Percentiles rank a stretch among this genome's conserved stretches.
These are phyloP conservation scores for Hirschioporus abietinus DNA, from an alignment of 768 basidiomycete species.

Conservation along the genomic window DNA sequence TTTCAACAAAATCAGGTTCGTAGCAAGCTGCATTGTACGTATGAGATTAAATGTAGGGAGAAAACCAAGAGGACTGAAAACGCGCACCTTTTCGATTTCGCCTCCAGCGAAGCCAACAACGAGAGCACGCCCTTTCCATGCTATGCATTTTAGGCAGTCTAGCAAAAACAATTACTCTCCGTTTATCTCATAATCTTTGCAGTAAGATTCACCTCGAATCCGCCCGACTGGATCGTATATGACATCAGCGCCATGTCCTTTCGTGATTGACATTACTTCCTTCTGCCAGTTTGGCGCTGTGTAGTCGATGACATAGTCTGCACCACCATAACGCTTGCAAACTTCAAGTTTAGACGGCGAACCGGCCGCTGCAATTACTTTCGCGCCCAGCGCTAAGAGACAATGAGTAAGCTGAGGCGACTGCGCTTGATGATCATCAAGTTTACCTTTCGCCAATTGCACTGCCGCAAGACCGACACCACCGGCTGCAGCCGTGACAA, in stretches of 20 bases:
- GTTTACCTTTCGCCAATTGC: constrained; percentile 84
- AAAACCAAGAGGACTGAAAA: background rate
- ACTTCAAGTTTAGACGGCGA: constrained; percentile 76
- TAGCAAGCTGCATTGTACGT: constrained; percentile 58
- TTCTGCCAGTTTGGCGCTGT: constrained; percentile 80
- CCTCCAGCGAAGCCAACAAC: constrained; percentile 94
- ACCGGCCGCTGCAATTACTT: constrained; percentile 90
- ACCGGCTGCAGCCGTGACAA: constrained; percentile 94
- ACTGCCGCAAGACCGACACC: constrained; percentile 91
- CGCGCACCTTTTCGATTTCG: constrained; percentile 68
- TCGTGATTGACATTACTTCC: constrained; percentile 77
- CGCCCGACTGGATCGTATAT: constrained; percentile 85
- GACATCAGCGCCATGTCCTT: constrained; percentile 80
- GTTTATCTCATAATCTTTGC: constrained; percentile 1
- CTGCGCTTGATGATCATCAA: background rate
- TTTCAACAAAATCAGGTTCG: constrained; percentile 72
- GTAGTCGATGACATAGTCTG: constrained; percentile 82
- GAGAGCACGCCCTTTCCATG: constrained; percentile 88
- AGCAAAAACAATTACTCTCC: constrained; percentile 13
- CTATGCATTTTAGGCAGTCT: constrained; percentile 90
- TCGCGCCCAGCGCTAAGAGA: constrained; percentile 72
- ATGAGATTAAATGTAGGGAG: background rate
- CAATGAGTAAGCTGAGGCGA: background rate
- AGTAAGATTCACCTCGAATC: constrained; percentile 48
- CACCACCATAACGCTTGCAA: constrained; percentile 69